Base-by-base conservation (phyloP, 2,329 filamentous ascomycete genomes). In the Fusarium verticillioides region DNA sequence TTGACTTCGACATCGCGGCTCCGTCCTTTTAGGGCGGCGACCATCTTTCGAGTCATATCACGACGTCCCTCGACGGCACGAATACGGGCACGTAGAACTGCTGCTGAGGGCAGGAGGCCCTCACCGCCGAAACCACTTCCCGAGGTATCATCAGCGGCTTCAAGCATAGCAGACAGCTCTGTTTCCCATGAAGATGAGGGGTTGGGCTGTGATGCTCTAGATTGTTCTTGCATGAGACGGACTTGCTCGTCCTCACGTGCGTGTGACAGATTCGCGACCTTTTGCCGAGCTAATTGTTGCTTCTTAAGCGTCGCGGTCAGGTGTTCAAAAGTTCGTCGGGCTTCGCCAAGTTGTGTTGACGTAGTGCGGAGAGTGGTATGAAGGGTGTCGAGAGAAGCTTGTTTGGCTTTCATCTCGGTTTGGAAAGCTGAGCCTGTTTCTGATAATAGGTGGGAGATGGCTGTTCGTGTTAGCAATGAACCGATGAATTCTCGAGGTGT, bases 1-100 rank as follows among this genome's bases (percentile, higher is more conserved):
- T 96, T 94, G 74, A 92, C 87, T 78, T 97, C 96, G 7, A 97
- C 87, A 60, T 97, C 95, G 9, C 91, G 92, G 76, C 94, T 96
- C 67, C 93, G 91, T 36, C 92, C 91, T 80, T 94, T 92, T 13
- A 99, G 87, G 10, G 88, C 88, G 23, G 89, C 87, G 4, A 94
- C 91, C 75, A 92, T 90, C 57, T 90, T 89, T 60, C 89, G 85
- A 18, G 96, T 90, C 23, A 88, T 85, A 46, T 88, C 86, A 49
- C 94, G 94, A 52, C 94, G 91, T 18, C 85, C 84, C 63, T 89
- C 87, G 68, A 97, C 92, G 7, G 93, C 93, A 44, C 89, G 88
- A 26, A 95, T 85, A 11, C 92, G 87, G 39, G 93, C 91, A 34
- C 89, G 88, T 34, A 98, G 84, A 5, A 91, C 83, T 4, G 87